Evolutionary conservation across 2,329 filamentous ascomycete genomes (phyloP), one percentile per base, ranked within the genome.

Genomic region (Aspergillus tubingensis): DNA sequence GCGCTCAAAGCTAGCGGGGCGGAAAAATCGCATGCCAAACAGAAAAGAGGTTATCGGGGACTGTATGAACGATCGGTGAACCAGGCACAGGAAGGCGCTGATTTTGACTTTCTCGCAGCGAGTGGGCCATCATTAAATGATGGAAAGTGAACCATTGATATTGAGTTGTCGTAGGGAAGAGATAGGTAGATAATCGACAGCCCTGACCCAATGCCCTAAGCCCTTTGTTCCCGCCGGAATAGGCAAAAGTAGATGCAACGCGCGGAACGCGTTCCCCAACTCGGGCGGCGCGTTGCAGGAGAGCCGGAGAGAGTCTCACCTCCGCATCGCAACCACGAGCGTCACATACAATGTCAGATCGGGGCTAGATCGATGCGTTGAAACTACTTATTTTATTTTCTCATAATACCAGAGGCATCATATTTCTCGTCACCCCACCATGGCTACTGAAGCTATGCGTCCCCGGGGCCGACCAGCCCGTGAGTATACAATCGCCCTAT

Each of bases 381-480:
- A 30, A 23, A n/a, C 3, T 49, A 48, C 52, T 54, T 43, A 54
- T 23, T 60, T 57, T 59, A 38, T 25, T 54, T 43, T 50, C 30
- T 25, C 30, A 8, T 39, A 10, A 8, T 0, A 8, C 5, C 10
- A 32, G 6, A 21, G 36, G 10, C 43, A 21, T 11, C 10, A 10
- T 30, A 53, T 30, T 13, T 41, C 11, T 55, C 27, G 39, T n/a
- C 39, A 47, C 53, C 27, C 60, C 39, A 58, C 52, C 59, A 79
- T 79, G 76, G 71, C 70, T 60, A 72, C 67, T 51, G 76, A 78
- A 65, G 65, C 67, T 54, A 67, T 73, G 58, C 73, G 73, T 61
- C 74, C 77, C 39, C 72, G 77, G 61, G 76, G 73, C 62, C 70
- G 77, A 59, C 77, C 77, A 65, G 82, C 82, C 69, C 82, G 82